Conservation (phyloP, 257 asterid species). For the Solanum okadae region DNA sequence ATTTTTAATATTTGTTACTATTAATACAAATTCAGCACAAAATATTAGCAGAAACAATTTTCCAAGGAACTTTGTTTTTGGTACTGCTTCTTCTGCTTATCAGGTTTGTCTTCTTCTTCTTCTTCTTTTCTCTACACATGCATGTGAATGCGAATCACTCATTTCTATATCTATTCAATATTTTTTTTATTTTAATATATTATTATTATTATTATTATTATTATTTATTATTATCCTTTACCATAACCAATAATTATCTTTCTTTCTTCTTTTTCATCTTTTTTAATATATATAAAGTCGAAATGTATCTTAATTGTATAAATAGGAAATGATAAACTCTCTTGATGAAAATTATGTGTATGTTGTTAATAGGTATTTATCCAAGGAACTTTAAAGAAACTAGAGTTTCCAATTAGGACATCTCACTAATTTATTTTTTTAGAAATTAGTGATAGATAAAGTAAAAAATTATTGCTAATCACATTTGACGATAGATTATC, state of each 20-base stretch:
- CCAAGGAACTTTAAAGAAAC: not conserved
- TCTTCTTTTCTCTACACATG: not conserved
- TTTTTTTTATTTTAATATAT: not conserved
- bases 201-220: not conserved
- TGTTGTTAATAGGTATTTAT: not conserved
- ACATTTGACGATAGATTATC: not conserved
- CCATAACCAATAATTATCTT: not conserved
- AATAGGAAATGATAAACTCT: not conserved
- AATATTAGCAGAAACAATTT: slow-evolving; percentile 49
- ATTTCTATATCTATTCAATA: not conserved
- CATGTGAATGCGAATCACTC: slow-evolving; percentile 1
- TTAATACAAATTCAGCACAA: slow-evolving; percentile 15
- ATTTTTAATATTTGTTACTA: not conserved
- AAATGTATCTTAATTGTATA: not conserved
- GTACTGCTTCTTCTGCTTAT: slow-evolving; percentile 87
- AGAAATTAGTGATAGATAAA: not conserved
- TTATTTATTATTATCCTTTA: not conserved
- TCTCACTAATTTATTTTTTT: not conserved
- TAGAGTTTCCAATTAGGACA: not conserved
- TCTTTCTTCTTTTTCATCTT: not conserved
- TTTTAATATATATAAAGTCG: not conserved
- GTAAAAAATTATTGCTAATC: not conserved
- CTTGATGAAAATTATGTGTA: not conserved
- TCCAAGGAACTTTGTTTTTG: slow-evolving; percentile 77
- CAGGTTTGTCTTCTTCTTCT: slow-evolving; percentile 32